Conservation (phyloP, 352 stramenopile species). For the Labyrinthula sp. region DNA sequence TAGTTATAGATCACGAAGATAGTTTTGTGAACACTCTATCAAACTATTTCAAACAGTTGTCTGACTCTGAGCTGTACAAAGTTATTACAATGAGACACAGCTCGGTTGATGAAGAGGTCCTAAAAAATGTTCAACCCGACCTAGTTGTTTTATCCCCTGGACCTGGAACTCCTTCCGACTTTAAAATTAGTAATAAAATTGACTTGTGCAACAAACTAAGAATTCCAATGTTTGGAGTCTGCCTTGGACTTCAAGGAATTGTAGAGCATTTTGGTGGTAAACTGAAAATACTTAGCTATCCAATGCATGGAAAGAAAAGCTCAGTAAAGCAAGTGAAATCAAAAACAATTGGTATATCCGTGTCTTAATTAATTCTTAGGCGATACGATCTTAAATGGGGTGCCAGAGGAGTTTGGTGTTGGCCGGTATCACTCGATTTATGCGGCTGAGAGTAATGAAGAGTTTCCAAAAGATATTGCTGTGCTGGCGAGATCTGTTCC, state of each 20-base stretch:
- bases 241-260: conserved; percentile 61
- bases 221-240: conserved; percentile 59
- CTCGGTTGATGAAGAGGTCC: conserved; percentile 38
- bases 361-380: no score
- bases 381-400: conserved; percentile 47
- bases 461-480: conserved; percentile 39
- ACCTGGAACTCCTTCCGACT: conserved; percentile 54
- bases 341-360: conserved; percentile 32
- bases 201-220: conserved; percentile 42
- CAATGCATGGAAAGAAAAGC: conserved; percentile 60
- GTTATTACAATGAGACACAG: conserved; percentile 54
- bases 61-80: no score
- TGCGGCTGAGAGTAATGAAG: conserved; percentile 42
- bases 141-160: conserved; percentile 53
- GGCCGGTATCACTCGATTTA: conserved; percentile 61
- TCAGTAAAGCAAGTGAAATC: conserved; percentile 38
- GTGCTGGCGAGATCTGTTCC: background rate
- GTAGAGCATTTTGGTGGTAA: conserved; percentile 57
- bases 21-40: conserved; percentile 65
- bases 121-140: conserved; percentile 19
- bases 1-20: conserved; percentile 64
- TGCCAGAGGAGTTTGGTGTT: conserved; percentile 53
- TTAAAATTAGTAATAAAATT: conserved; percentile 48
- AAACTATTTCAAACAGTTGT: conserved; percentile 62
- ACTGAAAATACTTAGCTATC: conserved; percentile 50